Base-by-base conservation (phyloP, 2,329 filamentous ascomycete genomes). In the Sporothrix sp. region DNA sequence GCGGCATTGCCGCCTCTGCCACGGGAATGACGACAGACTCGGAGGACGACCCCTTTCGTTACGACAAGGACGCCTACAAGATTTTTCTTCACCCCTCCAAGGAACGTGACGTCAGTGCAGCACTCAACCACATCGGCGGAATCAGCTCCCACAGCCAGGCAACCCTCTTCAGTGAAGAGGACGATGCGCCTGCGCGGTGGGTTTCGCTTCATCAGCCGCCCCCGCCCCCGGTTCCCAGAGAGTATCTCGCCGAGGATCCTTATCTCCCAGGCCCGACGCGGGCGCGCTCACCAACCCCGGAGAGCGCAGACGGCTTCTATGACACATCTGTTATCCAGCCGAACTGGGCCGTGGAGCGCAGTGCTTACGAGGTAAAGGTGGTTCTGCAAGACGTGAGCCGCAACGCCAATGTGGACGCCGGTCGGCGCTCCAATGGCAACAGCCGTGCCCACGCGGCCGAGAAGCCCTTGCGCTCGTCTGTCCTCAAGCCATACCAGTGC, bases 21-120 rank as follows among this genome's bases (percentile, higher is more conserved):
- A 56, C 51, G 5, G 58, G 56, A 9, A 36, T 53, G 33, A 62
- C 60, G 3, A 65, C 64, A 23, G 66, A 62, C 6, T 68, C 66
- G 0, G 65, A 65, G 28, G 60, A 64, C 1, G 71, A 75, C 36
- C 71, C 68, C 0, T 76, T 75, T 60, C 63, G 64, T 43, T 75
- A 73, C 53, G 72, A 75, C 56, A 63, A 60, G 30, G 62, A 63
- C 8, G 54, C 60, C 2, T 71, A 71, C 54, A 64, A 61, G 13
- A 52, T 62, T 9, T 69, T 69, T 35, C 56, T 72, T 8, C 61
- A 65, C 7, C 59, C 65, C 4, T 61, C 64, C 1, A 65, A 64
- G 51, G 71, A 74, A 53, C 62, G 66, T 50, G 69, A 74, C 10
- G 63, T 74, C 13, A 74, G 69, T 50, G 63, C 58, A 21, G 66